Conservation (phyloP, 331 rosid genomes). For the Pyracantha coccinea region DNA sequence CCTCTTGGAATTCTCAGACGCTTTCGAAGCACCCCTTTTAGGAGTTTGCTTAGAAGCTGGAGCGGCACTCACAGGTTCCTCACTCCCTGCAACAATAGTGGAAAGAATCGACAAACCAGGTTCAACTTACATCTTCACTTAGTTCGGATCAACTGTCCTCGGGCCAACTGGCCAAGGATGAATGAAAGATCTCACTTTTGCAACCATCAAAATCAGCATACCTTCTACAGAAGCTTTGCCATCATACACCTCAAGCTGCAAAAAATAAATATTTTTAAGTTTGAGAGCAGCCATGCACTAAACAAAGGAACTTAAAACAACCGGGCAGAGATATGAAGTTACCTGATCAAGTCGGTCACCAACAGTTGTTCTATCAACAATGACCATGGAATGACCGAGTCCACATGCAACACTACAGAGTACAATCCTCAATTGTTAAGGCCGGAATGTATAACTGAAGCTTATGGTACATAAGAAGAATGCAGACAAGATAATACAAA, state of each 20-base stretch:
- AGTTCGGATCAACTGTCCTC: not conserved
- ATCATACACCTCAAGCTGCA: constrained; percentile 77
- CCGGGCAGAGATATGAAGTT: not conserved
- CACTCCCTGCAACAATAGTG: constrained; percentile 34
- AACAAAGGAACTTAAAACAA: not conserved
- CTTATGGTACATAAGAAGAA: not conserved
- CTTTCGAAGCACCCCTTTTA: constrained; percentile 53
- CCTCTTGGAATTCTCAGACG: constrained; percentile 56
- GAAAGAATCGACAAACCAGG: constrained; percentile 7
- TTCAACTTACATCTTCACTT: not conserved
- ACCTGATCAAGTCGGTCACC: constrained; percentile 93
- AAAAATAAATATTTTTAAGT: constrained; percentile 6
- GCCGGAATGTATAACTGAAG: not conserved
- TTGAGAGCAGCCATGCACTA: not conserved
- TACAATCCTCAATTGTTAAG: constrained; percentile 9
- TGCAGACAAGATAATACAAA: not conserved
- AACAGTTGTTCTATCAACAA: constrained; percentile 69
- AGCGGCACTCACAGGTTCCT: constrained; percentile 22
- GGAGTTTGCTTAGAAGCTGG: constrained; percentile 45
- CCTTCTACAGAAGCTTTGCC: constrained; percentile 83
- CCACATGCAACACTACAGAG: constrained; percentile 86
- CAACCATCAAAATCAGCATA: constrained; percentile 22
- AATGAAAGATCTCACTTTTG: not conserved
- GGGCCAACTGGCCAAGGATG: not conserved
- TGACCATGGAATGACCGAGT: constrained; percentile 74